Evolutionary conservation across 2,329 filamentous ascomycete genomes (phyloP).

Genomic region (Pseudogymnoascus sp.): DNA sequence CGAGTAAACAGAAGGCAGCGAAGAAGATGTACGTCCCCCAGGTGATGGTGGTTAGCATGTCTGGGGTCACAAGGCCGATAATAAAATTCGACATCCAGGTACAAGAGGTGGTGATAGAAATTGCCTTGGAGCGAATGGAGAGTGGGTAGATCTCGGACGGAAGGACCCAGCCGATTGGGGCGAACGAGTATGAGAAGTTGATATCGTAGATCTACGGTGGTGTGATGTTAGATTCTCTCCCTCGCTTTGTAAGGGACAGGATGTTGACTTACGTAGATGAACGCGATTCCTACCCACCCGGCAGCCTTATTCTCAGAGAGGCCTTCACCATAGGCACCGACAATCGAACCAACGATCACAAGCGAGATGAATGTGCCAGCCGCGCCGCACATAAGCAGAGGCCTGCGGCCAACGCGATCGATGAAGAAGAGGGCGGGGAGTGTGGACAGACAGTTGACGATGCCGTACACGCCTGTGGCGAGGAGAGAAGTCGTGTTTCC

Average conservation of each 20-base stretch:
- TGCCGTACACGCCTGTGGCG: slow-evolving; percentile 53
- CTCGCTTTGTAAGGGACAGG: background rate
- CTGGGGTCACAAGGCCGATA: slow-evolving; percentile 48
- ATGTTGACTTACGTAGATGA: slow-evolving; percentile 42
- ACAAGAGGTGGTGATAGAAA: slow-evolving; percentile 51
- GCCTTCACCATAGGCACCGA: slow-evolving; percentile 42
- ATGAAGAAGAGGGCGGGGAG: slow-evolving; percentile 34
- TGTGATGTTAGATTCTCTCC: slow-evolving; percentile 21
- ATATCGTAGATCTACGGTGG: slow-evolving; percentile 53
- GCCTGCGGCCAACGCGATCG: slow-evolving; percentile 32
- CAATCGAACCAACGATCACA: slow-evolving; percentile 49
- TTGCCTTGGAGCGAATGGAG: slow-evolving; percentile 53
- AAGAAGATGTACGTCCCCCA: slow-evolving; percentile 57
- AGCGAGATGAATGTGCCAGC: slow-evolving; percentile 47
- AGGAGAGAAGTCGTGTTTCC: slow-evolving; percentile 43
- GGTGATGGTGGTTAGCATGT: slow-evolving; percentile 46
- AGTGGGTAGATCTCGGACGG: slow-evolving; percentile 55
- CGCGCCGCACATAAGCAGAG: slow-evolving; percentile 38
- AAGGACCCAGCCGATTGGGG: slow-evolving; percentile 50
- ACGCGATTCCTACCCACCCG: slow-evolving; percentile 53
- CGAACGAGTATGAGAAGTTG: slow-evolving; percentile 52
- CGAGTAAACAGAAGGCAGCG: slow-evolving; percentile 45
- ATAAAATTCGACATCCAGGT: slow-evolving; percentile 56
- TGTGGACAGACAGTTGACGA: slow-evolving; percentile 46
- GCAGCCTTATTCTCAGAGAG: slow-evolving; percentile 43